These are phyloP conservation scores for Leccinum subfulvum DNA, from an alignment of 1,284 basidiomycete genomes.

Conservation along the genomic window DNA sequence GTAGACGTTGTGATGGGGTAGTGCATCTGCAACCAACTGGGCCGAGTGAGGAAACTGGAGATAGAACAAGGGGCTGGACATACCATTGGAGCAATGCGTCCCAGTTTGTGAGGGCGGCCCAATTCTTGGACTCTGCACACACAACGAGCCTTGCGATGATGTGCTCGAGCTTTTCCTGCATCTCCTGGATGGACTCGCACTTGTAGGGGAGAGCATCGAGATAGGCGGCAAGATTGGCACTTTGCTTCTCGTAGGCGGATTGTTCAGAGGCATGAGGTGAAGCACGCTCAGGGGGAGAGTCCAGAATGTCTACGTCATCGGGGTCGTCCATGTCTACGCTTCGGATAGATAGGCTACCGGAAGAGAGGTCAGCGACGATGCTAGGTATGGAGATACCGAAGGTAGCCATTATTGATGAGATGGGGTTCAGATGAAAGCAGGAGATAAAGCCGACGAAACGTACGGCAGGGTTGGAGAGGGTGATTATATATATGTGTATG, in stretches of 20 bases:
- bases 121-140: slow-evolving; percentile 76
- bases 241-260: slow-evolving; percentile 51
- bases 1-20: slow-evolving; percentile 75
- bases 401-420: slow-evolving; percentile 18
- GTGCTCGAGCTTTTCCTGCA: slow-evolving; percentile 71
- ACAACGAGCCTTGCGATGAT: slow-evolving; percentile 74
- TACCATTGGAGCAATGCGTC: slow-evolving; percentile 74
- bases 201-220: slow-evolving; percentile 73
- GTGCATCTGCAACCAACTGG: slow-evolving; percentile 79
- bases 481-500: slow-evolving; percentile 18
- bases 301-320: slow-evolving; percentile 32
- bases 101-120: slow-evolving; percentile 67
- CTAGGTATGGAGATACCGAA: slow-evolving; percentile 26
- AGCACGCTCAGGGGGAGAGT: slow-evolving; percentile 31
- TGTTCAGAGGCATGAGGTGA: slow-evolving; percentile 26
- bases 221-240: slow-evolving; percentile 58
- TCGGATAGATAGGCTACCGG: slow-evolving; percentile 27
- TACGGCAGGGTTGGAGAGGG: slow-evolving; percentile 18
- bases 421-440: slow-evolving; percentile 22
- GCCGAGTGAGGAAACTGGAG: slow-evolving; percentile 9
- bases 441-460: slow-evolving; percentile 26
- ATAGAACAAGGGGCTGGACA: slow-evolving; percentile 19
- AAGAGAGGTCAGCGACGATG: slow-evolving; percentile 29
- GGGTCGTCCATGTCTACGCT: slow-evolving; percentile 36
- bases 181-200: slow-evolving; percentile 74